These are phyloP conservation scores for Alternaria rosae DNA, from an alignment of 2,329 filamentous ascomycete genomes.

Conservation along the genomic window DNA sequence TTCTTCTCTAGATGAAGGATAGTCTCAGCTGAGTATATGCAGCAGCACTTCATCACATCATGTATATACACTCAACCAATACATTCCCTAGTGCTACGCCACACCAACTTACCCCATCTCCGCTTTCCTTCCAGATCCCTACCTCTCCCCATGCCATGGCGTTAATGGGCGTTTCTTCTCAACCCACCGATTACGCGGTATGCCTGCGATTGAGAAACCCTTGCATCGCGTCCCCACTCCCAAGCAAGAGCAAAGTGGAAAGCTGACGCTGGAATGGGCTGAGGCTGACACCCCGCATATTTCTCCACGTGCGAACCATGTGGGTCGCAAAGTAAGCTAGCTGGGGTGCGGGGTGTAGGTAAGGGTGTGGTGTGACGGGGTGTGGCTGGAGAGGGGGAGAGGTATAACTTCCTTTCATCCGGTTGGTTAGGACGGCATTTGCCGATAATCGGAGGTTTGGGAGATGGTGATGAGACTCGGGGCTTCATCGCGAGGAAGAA, in stretches of 20 bases:
- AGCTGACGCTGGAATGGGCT: background rate
- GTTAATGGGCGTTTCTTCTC: background rate
- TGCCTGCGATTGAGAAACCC: background rate
- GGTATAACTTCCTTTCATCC: background rate
- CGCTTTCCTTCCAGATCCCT: background rate
- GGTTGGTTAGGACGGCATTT: background rate
- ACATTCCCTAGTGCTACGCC: background rate
- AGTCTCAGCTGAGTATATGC: too few species aligned
- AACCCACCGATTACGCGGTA: background rate
- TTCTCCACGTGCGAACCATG: conserved; percentile 9
- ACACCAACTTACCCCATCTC: background rate
- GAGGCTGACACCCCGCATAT: conserved; percentile 1
- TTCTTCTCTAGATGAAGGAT: too few species aligned
- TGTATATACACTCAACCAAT: too few species aligned
- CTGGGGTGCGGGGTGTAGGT: background rate
- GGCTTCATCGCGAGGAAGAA: too few species aligned
- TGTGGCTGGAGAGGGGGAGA: background rate
- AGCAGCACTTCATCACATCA: too few species aligned
- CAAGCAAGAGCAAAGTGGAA: background rate
- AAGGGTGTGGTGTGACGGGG: background rate
- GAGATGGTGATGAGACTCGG: background rate
- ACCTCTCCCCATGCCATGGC: background rate
- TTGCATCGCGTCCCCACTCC: background rate
- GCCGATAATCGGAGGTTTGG: background rate
- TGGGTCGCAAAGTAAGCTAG: background rate